A percentile compares a stretch with the other conserved stretches of the same genome.
Conservation (phyloP, 768 basidiomycete species). For the Coprinellus aureogranulatus region DNA sequence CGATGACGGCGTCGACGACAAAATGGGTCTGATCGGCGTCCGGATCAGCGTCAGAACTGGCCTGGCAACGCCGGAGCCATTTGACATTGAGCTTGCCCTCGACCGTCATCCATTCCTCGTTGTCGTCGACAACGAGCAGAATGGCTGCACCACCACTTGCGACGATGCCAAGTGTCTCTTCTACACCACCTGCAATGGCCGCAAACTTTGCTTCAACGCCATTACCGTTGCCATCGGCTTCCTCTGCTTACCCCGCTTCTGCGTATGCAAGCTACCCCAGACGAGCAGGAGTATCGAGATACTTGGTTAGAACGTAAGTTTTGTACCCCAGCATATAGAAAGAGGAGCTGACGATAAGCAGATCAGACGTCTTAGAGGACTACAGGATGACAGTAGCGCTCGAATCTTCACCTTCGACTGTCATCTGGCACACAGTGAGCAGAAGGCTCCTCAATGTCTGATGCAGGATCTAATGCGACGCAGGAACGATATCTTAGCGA, state of each 20-base stretch:
- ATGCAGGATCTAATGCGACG: neutral
- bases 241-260: neutral
- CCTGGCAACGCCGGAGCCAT: neutral
- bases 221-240: neutral
- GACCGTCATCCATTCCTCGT: neutral
- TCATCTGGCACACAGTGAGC: constrained; percentile 11
- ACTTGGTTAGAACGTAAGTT: constrained; percentile 7
- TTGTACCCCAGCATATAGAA: neutral
- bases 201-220: neutral
- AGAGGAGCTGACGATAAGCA: neutral
- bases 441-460: neutral
- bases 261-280: neutral
- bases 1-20: constrained; percentile 1
- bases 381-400: constrained; percentile 2
- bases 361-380: constrained; percentile 9
- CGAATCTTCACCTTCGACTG: constrained; percentile 4
- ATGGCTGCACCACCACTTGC: neutral
- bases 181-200: no score
- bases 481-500: constrained; percentile 9
- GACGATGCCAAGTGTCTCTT: neutral
- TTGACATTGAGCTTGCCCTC: neutral
- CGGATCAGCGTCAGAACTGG: neutral
- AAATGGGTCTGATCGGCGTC: neutral
- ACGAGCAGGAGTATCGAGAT: neutral
- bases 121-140: neutral